These are phyloP conservation scores for Pleurozium schreberi DNA, from an alignment of 225 moss, liverwort and hornwort species.

Conservation along the genomic window DNA sequence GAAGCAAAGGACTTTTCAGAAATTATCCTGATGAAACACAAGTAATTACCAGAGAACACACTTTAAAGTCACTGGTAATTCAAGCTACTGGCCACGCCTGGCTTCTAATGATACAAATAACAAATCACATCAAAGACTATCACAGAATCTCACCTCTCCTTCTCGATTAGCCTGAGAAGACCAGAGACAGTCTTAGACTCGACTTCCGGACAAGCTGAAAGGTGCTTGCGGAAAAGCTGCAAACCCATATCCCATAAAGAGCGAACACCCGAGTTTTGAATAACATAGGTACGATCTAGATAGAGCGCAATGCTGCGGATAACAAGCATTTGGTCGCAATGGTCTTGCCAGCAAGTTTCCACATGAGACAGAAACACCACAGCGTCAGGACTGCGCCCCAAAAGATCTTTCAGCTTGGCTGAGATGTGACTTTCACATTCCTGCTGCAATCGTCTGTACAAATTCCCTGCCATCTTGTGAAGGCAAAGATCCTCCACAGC, in stretches of 20 bases:
- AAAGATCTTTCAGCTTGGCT: slow-evolving; percentile 59
- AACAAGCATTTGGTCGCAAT: slow-evolving; percentile 99
- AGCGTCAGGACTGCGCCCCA: slow-evolving; percentile 89
- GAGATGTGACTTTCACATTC: slow-evolving; percentile 92
- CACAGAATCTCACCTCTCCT: slow-evolving; percentile 67
- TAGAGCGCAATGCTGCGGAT: slow-evolving; percentile 96
- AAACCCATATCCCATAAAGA: slow-evolving; percentile 99
- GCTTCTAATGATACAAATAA: not conserved
- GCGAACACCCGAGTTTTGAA: slow-evolving; percentile 89
- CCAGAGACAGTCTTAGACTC: slow-evolving; percentile 91
- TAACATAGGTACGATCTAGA: slow-evolving; percentile 94
- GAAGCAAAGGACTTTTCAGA: not conserved
- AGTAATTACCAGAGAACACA: not conserved
- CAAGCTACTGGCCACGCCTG: not conserved
- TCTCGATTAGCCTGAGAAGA: slow-evolving; percentile 83
- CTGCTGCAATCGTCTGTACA: slow-evolving; percentile 88
- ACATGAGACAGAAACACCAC: slow-evolving; percentile 96
- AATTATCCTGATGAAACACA: not conserved
- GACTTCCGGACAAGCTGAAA: slow-evolving; percentile 92
- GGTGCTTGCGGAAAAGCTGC: slow-evolving; percentile 90
- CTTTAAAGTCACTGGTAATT: not conserved
- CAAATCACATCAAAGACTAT: not conserved
- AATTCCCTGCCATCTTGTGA: slow-evolving; percentile 96
- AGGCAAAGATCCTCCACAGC: slow-evolving; percentile 95
- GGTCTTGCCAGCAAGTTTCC: slow-evolving; percentile 98